Percentiles rank a stretch among this genome's conserved stretches.
These are phyloP conservation scores for Babesia sp. DNA, from an alignment of 169 alveolate genomes.

Conservation along the genomic window DNA sequence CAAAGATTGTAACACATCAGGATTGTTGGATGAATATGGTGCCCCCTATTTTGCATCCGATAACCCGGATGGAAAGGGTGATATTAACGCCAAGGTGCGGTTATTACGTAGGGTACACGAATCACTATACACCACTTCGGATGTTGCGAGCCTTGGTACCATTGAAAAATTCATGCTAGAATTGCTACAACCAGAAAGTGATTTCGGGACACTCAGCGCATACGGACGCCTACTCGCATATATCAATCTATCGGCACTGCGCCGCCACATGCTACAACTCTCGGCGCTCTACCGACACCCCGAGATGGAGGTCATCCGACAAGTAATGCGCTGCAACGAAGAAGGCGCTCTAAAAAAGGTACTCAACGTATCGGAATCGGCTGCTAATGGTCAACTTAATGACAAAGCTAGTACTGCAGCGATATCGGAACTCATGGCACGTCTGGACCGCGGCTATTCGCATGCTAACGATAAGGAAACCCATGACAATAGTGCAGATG, in stretches of 20 bases:
- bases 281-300: slow-evolving; percentile 53
- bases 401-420: slow-evolving; percentile 27
- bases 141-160: slow-evolving; percentile 44
- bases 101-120: slow-evolving; percentile 43
- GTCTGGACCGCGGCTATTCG: slow-evolving; percentile 1
- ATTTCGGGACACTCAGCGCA: slow-evolving; percentile 47
- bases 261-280: slow-evolving; percentile 47
- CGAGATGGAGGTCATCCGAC: slow-evolving; percentile 54
- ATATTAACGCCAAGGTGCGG: slow-evolving; percentile 20
- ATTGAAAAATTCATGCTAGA: slow-evolving; percentile 53
- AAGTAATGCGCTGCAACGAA: slow-evolving; percentile 19
- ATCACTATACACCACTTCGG: slow-evolving; percentile 54
- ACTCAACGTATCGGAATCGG: slow-evolving; percentile 26
- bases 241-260: slow-evolving; percentile 49
- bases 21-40: slow-evolving; percentile 3
- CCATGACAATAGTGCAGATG: neutral
- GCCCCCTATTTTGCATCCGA: slow-evolving; percentile 2
- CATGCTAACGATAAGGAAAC: neutral
- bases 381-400: slow-evolving; percentile 8
- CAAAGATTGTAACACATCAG: neutral
- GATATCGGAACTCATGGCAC: neutral
- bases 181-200: slow-evolving; percentile 40
- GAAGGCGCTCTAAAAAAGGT: slow-evolving; percentile 40
- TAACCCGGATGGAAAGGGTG: slow-evolving; percentile 5
- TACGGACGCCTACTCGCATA: slow-evolving; percentile 54